Conservation (phyloP, 1,139 yeast species). For the Geotrichum carabidarum region DNA sequence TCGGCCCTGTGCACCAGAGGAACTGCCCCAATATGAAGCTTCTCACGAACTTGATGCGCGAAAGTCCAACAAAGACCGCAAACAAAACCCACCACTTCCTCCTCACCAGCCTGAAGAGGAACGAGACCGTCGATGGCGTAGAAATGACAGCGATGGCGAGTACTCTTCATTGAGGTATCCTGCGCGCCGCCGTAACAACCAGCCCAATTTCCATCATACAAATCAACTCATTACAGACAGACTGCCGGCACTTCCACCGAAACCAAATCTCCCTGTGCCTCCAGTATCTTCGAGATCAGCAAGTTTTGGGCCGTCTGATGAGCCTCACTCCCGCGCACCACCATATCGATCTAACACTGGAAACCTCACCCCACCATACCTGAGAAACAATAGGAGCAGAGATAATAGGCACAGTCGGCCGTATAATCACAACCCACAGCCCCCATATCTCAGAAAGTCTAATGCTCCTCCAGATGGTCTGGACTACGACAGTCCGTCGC, state of each 20-base stretch:
- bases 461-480: not conserved
- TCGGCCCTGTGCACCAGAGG: conserved; percentile 49
- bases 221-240: not conserved
- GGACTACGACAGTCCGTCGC: not conserved
- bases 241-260: conserved; percentile 1
- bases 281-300: not conserved
- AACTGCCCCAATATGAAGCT: conserved; percentile 71
- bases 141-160: conserved; percentile 6
- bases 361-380: conserved; percentile 6
- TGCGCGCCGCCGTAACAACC: not conserved
- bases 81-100: not conserved
- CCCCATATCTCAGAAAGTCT: not conserved
- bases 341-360: not conserved
- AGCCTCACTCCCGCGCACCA: not conserved
- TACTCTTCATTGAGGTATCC: not conserved
- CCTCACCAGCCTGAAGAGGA: conserved; percentile 5
- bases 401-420: not conserved
- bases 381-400: conserved; percentile 6
- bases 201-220: not conserved
- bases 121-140: not conserved
- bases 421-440: not conserved
- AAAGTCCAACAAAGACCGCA: conserved; percentile 28
- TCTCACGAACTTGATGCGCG: conserved; percentile 85
- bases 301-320: not conserved
- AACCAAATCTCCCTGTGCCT: conserved; percentile 1